Evolutionary conservation across 2,329 filamentous ascomycete genomes (phyloP), one percentile per base, ranked within the genome.

Genomic region (Hymenoscyphus repandus): DNA sequence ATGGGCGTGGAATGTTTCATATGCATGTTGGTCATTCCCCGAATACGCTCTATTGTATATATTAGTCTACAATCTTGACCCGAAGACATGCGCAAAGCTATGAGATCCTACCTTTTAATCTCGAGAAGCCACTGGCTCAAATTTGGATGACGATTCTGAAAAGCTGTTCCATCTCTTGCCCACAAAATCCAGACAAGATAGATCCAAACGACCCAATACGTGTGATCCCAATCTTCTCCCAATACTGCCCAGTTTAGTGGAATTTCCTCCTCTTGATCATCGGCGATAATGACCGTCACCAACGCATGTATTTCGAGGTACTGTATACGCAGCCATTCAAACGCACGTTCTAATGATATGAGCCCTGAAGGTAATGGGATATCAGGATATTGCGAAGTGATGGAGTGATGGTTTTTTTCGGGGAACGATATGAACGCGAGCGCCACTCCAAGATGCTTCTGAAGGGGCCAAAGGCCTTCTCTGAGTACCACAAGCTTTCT

Each of bases 171-270:
- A 37, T 55, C 50, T 10, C 49, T 47, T n/a, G 32, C 15, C 54
- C 51, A 51, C 12, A 57, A 30, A 36, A 49, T 32, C 40, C 52
- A 49, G 10, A 61, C 32, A 11, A 57, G 46, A 30, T 54, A 61
- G 2, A 64, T 49, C 60, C 59, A 64, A 3, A 63, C 56, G 2
- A 54, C 49, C 58, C 57, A 62, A 34, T 63, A 63, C 0, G 57
- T 52, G 17, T 55, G 46, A 17, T 59, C 55, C 60, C 58, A 64
- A n/a, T 63, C 62, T 34, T 62, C 55, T 3, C 55, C 40, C 6
- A 62, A 37, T 2, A 59, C 27, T 2, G 39, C 42, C 62, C 62
- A 64, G 31, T 62, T 46, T 6, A 63, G 47, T 12, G 62, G 62
- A 5, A 60, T 50, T 37, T 52, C 41, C 38, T 63, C 62, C 12